Evolutionary conservation across 129 eudicot genomes (phyloP), one percentile per base, ranked within the genome.

Genomic region (Arctium lappa): DNA sequence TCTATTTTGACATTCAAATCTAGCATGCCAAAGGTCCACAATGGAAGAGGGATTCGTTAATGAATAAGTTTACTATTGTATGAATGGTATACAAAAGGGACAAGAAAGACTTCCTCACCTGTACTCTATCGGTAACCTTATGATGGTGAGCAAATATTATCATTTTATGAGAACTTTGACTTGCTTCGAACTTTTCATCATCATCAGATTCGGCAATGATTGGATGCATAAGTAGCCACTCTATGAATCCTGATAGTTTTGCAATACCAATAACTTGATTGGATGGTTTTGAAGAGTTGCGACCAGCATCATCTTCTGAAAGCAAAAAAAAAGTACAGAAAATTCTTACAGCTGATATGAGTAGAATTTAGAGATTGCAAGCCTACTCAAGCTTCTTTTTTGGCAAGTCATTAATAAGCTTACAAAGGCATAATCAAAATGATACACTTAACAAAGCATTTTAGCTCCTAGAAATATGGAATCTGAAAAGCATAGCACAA

Each of bases 161-260:
- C 98, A 96, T 93, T 83, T 96, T 96, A 78, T 93, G 95, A 75
- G 92, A 90, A 71, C 91, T 85, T 81, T 81, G 79, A 76, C 92
- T 89, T 79, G 66, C 74, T 76, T 86, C 95, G 2, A 68, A 68
- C 38, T 74, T 79, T 68, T 81, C 92, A 9, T 88, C 87, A 75
- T 77, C 89, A 84, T 86, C 88, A 50, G 82, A 76, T 66, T 90
- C 97, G 15, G 93, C 78, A 71, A 90, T 62, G 75, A 96, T 85
- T 74, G 98, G 99, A 85, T 96, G 99, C 79, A 93, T 86, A 39
- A 91, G 89, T 82, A 96, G 93, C 99, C 99, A 96, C 88, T 96
- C 95, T 82, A 82, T 74, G 78, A 93, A 91, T 77, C 99, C 99
- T 72, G 91, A 79, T 82, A 96, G 70, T 74, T 93, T 96, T 44